Evolutionary conservation across 2,329 filamentous ascomycete genomes (phyloP), one percentile per base, ranked within the genome.

Genomic region (Trichophyton rubrum): DNA sequence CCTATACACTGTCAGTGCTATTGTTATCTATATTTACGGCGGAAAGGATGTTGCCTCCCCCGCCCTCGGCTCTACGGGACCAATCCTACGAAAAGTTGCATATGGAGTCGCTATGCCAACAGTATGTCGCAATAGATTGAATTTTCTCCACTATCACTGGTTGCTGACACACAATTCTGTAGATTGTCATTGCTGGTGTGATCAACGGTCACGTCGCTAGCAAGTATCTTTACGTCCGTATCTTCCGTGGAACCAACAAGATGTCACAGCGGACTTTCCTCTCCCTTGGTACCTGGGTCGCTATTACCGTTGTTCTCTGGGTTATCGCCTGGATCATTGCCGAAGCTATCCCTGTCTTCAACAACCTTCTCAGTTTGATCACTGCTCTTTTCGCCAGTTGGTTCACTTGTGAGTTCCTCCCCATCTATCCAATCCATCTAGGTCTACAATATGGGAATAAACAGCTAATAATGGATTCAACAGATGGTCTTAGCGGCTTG

Each of bases 21-120:
- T 82, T 5, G 79, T 89, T 41, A 84, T 88, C 66, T 90, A 89
- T 73, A 77, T 82, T 61, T 89, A 80, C 66, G 82, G 81, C 3
- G 86, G 87, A 0, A 73, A 76, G 0, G 71, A 77, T 8, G 85
- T 89, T 1, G 76, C 79, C 1, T 85, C 82, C 1, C 87, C 87
- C 0, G 86, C 87, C 0, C 78, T 90, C 1, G 82, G 84, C 6
- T 86, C 85, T 0, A 81, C 85, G 6, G 77, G 79, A 2, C 69
- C 69, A 1, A 67, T 79, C 0, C 73, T 88, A 55, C 77, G 80
- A 22, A 87, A 87, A 68, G 74, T 86, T 9, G 85, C 85, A 11
- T 89, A 84, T 72, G 85, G 84, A 24, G 76, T 89, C 62, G 86
- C 86, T 0, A 77, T 86, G 1, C 85, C 85, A 13, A 88, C 86